These are phyloP conservation scores for Ophiostoma sp. DNA, from an alignment of 2,329 filamentous ascomycete species.

Conservation along the genomic window DNA sequence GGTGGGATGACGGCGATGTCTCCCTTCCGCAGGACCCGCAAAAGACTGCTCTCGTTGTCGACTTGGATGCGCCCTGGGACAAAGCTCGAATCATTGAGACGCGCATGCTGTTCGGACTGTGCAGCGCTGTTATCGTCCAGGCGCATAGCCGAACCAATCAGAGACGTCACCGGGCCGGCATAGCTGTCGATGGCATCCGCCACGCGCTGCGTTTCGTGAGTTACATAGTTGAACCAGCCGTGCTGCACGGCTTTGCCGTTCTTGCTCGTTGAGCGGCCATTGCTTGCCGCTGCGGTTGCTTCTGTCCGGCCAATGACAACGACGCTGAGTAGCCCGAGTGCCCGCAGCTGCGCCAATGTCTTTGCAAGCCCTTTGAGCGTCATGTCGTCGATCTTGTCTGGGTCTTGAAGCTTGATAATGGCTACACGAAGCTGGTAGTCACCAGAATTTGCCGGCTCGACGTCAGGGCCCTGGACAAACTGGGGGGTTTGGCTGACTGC, in stretches of 20 bases:
- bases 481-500: slow-evolving; percentile 33
- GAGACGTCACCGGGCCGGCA: slow-evolving; percentile 60
- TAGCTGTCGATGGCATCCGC: slow-evolving; percentile 68
- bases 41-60: slow-evolving; percentile 49
- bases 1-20: slow-evolving; percentile 64
- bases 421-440: slow-evolving; percentile 62
- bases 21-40: slow-evolving; percentile 61
- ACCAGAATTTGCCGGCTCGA: slow-evolving; percentile 28
- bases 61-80: slow-evolving; percentile 37
- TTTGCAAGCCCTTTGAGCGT: slow-evolving; percentile 70
- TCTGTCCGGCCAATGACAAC: slow-evolving; percentile 68
- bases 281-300: slow-evolving; percentile 30
- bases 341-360: slow-evolving; percentile 76
- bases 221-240: slow-evolving; percentile 35
- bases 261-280: slow-evolving; percentile 27
- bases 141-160: slow-evolving; percentile 55
- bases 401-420: slow-evolving; percentile 73
- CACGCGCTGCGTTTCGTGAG: slow-evolving; percentile 65
- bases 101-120: slow-evolving; percentile 13
- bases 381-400: slow-evolving; percentile 62
- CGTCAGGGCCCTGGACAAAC: slow-evolving; percentile 35
- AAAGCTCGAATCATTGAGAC: slow-evolving; percentile 32
- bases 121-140: slow-evolving; percentile 27
- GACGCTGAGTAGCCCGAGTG: slow-evolving; percentile 74
- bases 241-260: slow-evolving; percentile 20